Evolutionary conservation across 345 rosid genomes (phyloP), one percentile per base, ranked within the genome.

Genomic region (Eucalyptus brandiana): DNA sequence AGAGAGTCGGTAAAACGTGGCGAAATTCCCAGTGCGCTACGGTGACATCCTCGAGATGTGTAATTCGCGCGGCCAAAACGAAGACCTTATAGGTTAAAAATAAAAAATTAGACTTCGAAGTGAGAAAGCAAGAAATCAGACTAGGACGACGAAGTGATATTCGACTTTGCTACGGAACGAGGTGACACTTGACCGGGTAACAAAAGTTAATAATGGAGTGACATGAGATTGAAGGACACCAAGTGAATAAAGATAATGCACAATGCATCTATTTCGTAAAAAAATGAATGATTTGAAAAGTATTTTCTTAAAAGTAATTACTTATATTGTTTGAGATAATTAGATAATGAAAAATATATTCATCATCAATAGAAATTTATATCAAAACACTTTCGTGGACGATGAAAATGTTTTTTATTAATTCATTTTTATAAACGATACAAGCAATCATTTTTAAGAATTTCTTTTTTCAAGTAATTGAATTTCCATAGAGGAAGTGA

Each of bases 241-340:
- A 2, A 62, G 18, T 14, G 0, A 62, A 24, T 58, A 24, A 58
- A 58, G 15, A 58, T 26, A 58, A 62, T 30, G 17, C 18, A 28
- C 4, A 6, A 15, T n/a, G 3, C 0, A 0, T 65, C 3, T 8
- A 1, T 67, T n/a, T 67, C 0, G 1, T 9, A 16, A 3, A 15
- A 15, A 62, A 12, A 28, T 28, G 0, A 12, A 60, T 60, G 1
- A 60, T 62, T 58, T 12, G 1, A 60, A 28, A 60, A 6, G 2
- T 60, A 12, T 60, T 6, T 60, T 60, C 0, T 28, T 2, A 1
- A 12, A 58, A 62, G 30, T 62, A 30, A 28, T 62, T 6, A 0
- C 1, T 62, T 62, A 6, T 26, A 60, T 56, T 1, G 1, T 6
- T 56, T 2, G 2, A 9, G 6, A 60, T 60, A 60, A 26, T 60